Percentiles rank a stretch among this genome's conserved stretches.
These are phyloP conservation scores for Penicillium janthinellum DNA, from an alignment of 2,329 filamentous ascomycete genomes.

Conservation along the genomic window DNA sequence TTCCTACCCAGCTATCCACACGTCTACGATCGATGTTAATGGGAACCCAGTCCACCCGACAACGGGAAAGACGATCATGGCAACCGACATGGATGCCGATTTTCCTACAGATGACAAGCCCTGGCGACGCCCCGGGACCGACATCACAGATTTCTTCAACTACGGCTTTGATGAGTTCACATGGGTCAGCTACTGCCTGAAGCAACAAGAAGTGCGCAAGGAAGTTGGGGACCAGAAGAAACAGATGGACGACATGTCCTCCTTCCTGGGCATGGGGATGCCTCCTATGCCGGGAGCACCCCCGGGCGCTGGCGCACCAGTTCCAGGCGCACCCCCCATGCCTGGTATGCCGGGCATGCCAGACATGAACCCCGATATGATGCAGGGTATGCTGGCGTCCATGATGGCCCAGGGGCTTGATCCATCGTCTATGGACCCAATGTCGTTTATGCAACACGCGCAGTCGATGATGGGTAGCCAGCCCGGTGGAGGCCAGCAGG, in stretches of 20 bases:
- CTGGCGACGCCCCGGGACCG: conserved; percentile 91
- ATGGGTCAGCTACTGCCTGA: conserved; percentile 90
- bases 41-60: conserved; percentile 75
- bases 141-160: conserved; percentile 97
- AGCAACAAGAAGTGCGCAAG: conserved; percentile 76
- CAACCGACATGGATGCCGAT: conserved; percentile 75
- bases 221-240: conserved; percentile 82
- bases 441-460: conserved; percentile 57
- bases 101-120: conserved; percentile 80
- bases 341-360: conserved; percentile 49
- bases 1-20: conserved; percentile 67
- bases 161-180: conserved; percentile 99
- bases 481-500: conserved; percentile 41
- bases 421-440: conserved; percentile 56
- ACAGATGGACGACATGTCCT: conserved; percentile 62
- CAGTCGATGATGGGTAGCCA: conserved; percentile 53
- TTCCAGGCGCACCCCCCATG: conserved; percentile 37
- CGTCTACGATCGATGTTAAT: conserved; percentile 83
- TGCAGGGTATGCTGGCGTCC: conserved; percentile 60
- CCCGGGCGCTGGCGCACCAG: conserved; percentile 33
- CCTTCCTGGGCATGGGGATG: conserved; percentile 57
- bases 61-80: conserved; percentile 77
- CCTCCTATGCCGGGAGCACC: conserved; percentile 48
- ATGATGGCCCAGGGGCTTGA: conserved; percentile 59
- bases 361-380: conserved; percentile 57